Conservation (phyloP, 2,329 filamentous ascomycete species). For the Exophiala viscosa region DNA sequence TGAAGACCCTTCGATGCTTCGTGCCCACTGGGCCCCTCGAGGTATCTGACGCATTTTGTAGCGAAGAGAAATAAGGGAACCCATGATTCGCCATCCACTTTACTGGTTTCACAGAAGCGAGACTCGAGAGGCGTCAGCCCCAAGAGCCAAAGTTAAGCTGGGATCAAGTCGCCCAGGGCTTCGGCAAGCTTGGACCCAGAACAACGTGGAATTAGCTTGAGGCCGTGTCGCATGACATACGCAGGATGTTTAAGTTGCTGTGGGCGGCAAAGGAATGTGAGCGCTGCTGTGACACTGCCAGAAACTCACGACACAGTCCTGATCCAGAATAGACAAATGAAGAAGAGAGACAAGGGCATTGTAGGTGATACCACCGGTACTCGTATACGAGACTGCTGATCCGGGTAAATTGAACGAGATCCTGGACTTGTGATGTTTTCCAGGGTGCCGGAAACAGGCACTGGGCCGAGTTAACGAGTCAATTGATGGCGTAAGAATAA, state of each 20-base stretch:
- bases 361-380: background rate
- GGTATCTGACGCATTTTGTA: too few species aligned
- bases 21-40: too few species aligned
- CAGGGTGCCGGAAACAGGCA: background rate
- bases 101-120: background rate
- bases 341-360: background rate
- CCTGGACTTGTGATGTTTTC: conserved; percentile 1
- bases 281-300: background rate
- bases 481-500: too few species aligned
- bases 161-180: background rate
- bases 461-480: too few species aligned
- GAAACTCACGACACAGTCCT: background rate
- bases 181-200: conserved; percentile 1
- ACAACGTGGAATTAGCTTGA: background rate
- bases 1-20: too few species aligned
- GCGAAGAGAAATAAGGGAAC: too few species aligned
- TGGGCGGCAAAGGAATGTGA: background rate
- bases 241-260: background rate
- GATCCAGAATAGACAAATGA: background rate
- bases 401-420: background rate
- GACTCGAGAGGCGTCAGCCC: background rate
- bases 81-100: too few species aligned
- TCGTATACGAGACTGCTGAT: background rate
- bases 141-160: background rate
- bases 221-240: background rate